Evolutionary conservation across 768 basidiomycete genomes (phyloP), one percentile per base, ranked within the genome.

Genomic region (Lactarius vividus): DNA sequence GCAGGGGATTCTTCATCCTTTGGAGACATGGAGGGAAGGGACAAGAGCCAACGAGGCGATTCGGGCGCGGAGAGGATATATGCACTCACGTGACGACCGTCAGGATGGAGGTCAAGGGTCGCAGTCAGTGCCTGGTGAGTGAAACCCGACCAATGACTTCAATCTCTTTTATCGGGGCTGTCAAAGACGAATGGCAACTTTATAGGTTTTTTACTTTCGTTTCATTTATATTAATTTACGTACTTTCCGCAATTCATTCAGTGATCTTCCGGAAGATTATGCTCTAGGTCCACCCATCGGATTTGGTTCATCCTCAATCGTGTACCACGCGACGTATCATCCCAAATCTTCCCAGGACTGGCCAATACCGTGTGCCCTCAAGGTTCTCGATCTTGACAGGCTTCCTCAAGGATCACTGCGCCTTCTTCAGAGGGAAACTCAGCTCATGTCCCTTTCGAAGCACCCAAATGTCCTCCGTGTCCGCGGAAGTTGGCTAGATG

Each of bases 391-490:
- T 74, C 85, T 96, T 53, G 93, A 96, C 74, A 79, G 84, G 16
- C 83, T 96, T 42, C 86, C 89, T 0, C 88, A 81, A 0, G 82
- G 81, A 49, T 85, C 91, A 0, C 80, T 94, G n/a, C 79, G 82
- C 9, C 85, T 92, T 28, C 81, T 94, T 20, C 88, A 88, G 71
- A 83, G 91, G 58, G 94, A 96, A 77, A 95, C 94, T 0, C 91
- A 91, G 57, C 82, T 96, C 40, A 96, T 96, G 94, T 93, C 92
- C 2, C 83, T 96, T 6, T 90, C 87, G 13, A 96, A 96, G 71
- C 94, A 95, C 66, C 92, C 92, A n/a, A 94, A 96, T 70, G 93
- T 96, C 23, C 81, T 96, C 15, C 90, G 94, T 63, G 94, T 96
- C 4, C 88, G 94, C 70, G 94, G 94, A 20, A 88, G 88, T 18